These are phyloP conservation scores for Hymenoscyphus occultus DNA, from an alignment of 2,329 filamentous ascomycete genomes.

Conservation along the genomic window DNA sequence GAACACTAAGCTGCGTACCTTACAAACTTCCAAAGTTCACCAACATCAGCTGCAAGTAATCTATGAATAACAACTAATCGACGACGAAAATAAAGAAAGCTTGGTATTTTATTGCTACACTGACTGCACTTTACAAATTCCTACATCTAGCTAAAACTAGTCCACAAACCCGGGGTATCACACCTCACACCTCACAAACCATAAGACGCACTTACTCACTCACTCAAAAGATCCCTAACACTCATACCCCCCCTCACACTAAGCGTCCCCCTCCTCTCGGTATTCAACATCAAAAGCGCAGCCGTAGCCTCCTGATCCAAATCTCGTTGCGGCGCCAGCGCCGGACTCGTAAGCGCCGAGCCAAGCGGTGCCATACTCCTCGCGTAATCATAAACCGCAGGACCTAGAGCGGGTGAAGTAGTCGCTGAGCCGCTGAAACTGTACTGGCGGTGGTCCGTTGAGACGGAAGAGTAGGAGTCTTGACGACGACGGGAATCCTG, in stretches of 20 bases:
- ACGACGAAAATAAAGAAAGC: too few species aligned
- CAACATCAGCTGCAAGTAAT: too few species aligned
- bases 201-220: slow-evolving; percentile 37
- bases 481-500: slow-evolving; percentile 47
- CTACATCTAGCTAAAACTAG: slow-evolving; percentile 1
- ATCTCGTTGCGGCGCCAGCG: slow-evolving; percentile 54
- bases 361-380: slow-evolving; percentile 39
- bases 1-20: too few species aligned
- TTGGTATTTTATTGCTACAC: too few species aligned
- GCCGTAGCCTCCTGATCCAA: slow-evolving; percentile 67
- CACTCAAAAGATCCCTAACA: slow-evolving; percentile 53
- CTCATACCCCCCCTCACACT: slow-evolving; percentile 49
- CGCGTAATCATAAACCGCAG: slow-evolving; percentile 44
- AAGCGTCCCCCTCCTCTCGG: slow-evolving; percentile 53
- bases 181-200: not conserved
- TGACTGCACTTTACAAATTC: not conserved
- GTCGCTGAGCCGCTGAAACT: slow-evolving; percentile 48
- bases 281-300: slow-evolving; percentile 83
- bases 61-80: too few species aligned
- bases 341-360: slow-evolving; percentile 58
- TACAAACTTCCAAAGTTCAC: too few species aligned
- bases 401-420: slow-evolving; percentile 58
- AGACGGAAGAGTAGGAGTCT: slow-evolving; percentile 50
- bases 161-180: slow-evolving; percentile 5
- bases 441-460: slow-evolving; percentile 49